Percentiles rank a stretch among this genome's conserved stretches.
phyloP scores from a whole-genome alignment of 208 protist genomes.

The Zelonia costaricensis region DNA sequence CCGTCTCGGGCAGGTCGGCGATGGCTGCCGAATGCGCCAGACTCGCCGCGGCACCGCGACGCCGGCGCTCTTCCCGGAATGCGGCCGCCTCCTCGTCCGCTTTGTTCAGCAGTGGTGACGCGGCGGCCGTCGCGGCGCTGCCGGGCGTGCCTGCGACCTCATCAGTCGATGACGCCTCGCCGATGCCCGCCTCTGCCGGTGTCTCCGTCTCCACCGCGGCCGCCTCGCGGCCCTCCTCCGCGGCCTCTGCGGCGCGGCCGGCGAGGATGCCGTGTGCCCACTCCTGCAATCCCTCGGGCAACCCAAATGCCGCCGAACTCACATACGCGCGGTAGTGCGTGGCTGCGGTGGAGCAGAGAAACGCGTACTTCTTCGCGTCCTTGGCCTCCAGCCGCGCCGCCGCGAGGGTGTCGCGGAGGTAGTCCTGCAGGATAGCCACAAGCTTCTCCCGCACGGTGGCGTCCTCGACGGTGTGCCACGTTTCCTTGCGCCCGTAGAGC shows the following conservation, averaged over 20 bases:
- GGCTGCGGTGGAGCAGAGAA: constrained; percentile 52
- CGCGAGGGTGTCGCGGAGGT: constrained; percentile 71
- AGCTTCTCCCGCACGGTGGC: constrained; percentile 72
- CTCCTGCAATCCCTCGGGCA: constrained; percentile 36
- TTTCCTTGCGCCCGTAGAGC: constrained; percentile 86
- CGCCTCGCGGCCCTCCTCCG: too few relatives aligned
- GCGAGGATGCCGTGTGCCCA: constrained; percentile 41
- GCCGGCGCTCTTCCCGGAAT: constrained; percentile 45
- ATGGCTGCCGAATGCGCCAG: constrained; percentile 65
- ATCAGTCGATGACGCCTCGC: not conserved
- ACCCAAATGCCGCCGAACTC: constrained; percentile 46
- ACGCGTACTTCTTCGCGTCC: constrained; percentile 67
- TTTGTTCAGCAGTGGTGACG: not conserved
- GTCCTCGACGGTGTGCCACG: constrained; percentile 66
- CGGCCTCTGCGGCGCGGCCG: constrained; percentile 17
- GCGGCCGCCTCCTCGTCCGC: constrained; percentile 19
- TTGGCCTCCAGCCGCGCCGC: constrained; percentile 60
- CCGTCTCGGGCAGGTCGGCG: constrained; percentile 40
- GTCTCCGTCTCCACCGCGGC: not conserved
- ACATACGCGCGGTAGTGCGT: constrained; percentile 70
- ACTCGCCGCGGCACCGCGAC: constrained; percentile 45
- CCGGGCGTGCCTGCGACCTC: not conserved
- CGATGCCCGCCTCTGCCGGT: not conserved
- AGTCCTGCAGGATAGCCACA: constrained; percentile 76
- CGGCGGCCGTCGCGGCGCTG: not conserved